These are phyloP conservation scores for Penicillium fuscoglaucum DNA, from an alignment of 2,329 filamentous ascomycete genomes.

Conservation along the genomic window DNA sequence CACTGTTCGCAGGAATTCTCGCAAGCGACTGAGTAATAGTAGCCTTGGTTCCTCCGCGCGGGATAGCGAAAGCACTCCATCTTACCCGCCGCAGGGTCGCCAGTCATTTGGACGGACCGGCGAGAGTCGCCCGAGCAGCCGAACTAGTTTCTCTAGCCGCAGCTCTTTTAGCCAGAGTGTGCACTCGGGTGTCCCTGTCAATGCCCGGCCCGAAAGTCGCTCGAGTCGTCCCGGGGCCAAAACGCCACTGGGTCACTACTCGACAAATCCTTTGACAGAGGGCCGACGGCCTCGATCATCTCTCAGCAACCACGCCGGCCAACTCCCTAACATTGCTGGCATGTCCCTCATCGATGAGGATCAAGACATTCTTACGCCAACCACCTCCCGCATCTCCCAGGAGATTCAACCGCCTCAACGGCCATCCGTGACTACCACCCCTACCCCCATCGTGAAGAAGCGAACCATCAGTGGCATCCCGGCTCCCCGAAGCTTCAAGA, in stretches of 20 bases:
- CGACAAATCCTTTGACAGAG: slow-evolving; percentile 49
- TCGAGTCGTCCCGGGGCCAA: slow-evolving; percentile 61
- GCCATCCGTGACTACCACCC: slow-evolving; percentile 52
- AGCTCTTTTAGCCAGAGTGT: slow-evolving; percentile 45
- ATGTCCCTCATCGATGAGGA: slow-evolving; percentile 58
- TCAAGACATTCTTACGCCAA: slow-evolving; percentile 49
- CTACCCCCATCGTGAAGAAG: slow-evolving; percentile 48
- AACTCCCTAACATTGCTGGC: slow-evolving; percentile 57
- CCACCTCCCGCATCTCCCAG: slow-evolving; percentile 37
- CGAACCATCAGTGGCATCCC: slow-evolving; percentile 53
- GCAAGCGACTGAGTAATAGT: slow-evolving; percentile 46
- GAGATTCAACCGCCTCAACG: slow-evolving; percentile 39
- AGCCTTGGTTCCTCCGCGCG: slow-evolving; percentile 42
- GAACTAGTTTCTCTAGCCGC: slow-evolving; percentile 60
- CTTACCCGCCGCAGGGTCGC: slow-evolving; percentile 36
- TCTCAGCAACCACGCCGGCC: slow-evolving; percentile 59
- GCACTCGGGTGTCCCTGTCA: slow-evolving; percentile 38
- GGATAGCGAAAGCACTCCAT: slow-evolving; percentile 39
- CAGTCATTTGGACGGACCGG: slow-evolving; percentile 52
- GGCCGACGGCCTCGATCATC: slow-evolving; percentile 68
- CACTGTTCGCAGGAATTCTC: slow-evolving; percentile 52
- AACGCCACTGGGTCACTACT: slow-evolving; percentile 63
- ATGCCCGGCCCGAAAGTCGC: slow-evolving; percentile 63
- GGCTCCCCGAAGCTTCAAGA: slow-evolving; percentile 42
- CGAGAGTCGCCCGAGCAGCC: slow-evolving; percentile 70